Conservation (phyloP, 306 rosid species). For the Prunus persica region Prunus_persica_NCBIv2 NC_034013.1:11824501-11825000, state of each 20-base stretch:
- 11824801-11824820: constrained; percentile 77
- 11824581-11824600: constrained; percentile 42
- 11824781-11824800: constrained; percentile 74
- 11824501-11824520: constrained; percentile 6
- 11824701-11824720: constrained; percentile 77
- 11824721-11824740: constrained; percentile 67
- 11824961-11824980: background rate
- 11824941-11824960: background rate
- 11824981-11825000: background rate
- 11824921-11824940: background rate
- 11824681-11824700: constrained; percentile 62
- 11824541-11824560: constrained; percentile 45
- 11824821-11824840: constrained; percentile 87
- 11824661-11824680: constrained; percentile 75
- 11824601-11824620: constrained; percentile 54
- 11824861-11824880: background rate
- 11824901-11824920: background rate
- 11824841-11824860: constrained; percentile 42
- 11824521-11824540: constrained; percentile 5
- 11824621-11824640: constrained; percentile 26
- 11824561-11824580: constrained; percentile 38
- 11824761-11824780: constrained; percentile 48
- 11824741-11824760: constrained; percentile 75
- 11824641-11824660: constrained; percentile 67
- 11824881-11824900: no score